These are phyloP conservation scores for Clonostachys rhizophaga DNA, from an alignment of 2,329 filamentous ascomycete genomes.

Conservation along the genomic window DNA sequence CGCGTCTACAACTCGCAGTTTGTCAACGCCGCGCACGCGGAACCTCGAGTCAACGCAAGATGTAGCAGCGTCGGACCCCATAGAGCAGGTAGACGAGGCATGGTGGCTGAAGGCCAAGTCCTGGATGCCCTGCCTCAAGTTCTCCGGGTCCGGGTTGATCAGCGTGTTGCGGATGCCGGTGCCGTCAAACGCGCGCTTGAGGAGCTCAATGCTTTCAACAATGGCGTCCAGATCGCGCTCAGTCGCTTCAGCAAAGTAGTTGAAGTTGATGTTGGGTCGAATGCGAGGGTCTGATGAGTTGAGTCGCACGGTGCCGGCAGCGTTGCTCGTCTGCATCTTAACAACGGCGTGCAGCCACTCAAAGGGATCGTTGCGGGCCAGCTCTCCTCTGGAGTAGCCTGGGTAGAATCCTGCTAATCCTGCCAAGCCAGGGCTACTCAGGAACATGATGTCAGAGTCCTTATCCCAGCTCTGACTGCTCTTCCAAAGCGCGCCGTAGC, in stretches of 20 bases:
- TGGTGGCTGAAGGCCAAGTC: conserved; percentile 24
- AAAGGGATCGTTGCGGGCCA: conserved; percentile 33
- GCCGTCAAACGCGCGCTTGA: conserved; percentile 17
- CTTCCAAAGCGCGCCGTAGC: neutral
- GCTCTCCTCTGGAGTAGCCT: conserved; percentile 22
- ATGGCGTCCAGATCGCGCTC: conserved; percentile 34
- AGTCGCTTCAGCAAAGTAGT: conserved; percentile 35
- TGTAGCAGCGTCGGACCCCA: conserved; percentile 30
- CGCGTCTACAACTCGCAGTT: conserved; percentile 39
- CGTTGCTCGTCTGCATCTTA: conserved; percentile 6
- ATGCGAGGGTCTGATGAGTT: conserved; percentile 46
- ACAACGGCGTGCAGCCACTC: conserved; percentile 16
- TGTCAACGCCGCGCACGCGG: conserved; percentile 37
- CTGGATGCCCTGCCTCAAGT: conserved; percentile 13
- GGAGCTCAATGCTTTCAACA: conserved; percentile 36
- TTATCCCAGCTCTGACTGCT: conserved; percentile 3
- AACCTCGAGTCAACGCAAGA: conserved; percentile 40
- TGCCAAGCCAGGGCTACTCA: neutral
- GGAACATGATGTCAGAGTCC: conserved; percentile 4
- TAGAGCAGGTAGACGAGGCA: conserved; percentile 23
- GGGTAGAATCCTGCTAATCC: conserved; percentile 3
- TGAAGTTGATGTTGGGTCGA: conserved; percentile 44
- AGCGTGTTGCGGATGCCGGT: conserved; percentile 1
- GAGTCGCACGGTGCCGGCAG: conserved; percentile 41
- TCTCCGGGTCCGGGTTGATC: neutral